Conservation (phyloP, 139 green algal species). For the Chlorella sp. region DNA sequence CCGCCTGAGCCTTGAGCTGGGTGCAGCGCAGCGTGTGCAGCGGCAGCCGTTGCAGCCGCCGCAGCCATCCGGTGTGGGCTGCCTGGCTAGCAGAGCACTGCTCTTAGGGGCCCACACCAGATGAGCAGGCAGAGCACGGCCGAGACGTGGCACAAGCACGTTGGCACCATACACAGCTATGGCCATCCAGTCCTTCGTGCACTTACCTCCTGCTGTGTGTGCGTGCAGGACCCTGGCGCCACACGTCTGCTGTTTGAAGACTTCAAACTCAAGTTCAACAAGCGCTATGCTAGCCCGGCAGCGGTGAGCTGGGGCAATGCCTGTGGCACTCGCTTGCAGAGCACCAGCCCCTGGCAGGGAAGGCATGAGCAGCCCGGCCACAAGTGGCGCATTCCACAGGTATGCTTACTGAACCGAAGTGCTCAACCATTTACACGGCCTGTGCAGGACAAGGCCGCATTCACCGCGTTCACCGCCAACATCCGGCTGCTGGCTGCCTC, state of each 20-base stretch:
- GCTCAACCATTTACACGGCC: not conserved
- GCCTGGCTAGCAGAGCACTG: not conserved
- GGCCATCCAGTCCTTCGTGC: not conserved
- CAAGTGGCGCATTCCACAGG: not conserved
- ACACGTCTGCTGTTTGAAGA: constrained; percentile 14
- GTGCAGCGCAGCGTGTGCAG: not conserved
- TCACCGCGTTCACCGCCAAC: not conserved
- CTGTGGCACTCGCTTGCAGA: no score
- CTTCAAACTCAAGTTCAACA: not conserved
- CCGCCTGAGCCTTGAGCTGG: constrained; percentile 34
- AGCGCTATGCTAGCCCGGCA: not conserved
- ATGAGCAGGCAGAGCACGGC: no score
- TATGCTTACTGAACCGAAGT: not conserved
- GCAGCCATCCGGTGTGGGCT: not conserved
- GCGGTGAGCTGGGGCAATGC: not conserved
- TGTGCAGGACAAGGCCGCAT: constrained; percentile 2
- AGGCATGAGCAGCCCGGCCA: no score
- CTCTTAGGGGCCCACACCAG: no score
- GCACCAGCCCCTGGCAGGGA: no score
- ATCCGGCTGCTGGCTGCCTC: not conserved
- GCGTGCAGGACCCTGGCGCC: constrained; percentile 6
- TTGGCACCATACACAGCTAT: not conserved
- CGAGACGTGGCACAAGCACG: not conserved
- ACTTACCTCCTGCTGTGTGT: no score
- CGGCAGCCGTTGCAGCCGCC: not conserved